A percentile compares a stretch with the other conserved stretches of the same genome.
Evolutionary conservation across 805 yeast species (phyloP).

Genomic region (Cyberlindnera euphorbiae): DNA sequence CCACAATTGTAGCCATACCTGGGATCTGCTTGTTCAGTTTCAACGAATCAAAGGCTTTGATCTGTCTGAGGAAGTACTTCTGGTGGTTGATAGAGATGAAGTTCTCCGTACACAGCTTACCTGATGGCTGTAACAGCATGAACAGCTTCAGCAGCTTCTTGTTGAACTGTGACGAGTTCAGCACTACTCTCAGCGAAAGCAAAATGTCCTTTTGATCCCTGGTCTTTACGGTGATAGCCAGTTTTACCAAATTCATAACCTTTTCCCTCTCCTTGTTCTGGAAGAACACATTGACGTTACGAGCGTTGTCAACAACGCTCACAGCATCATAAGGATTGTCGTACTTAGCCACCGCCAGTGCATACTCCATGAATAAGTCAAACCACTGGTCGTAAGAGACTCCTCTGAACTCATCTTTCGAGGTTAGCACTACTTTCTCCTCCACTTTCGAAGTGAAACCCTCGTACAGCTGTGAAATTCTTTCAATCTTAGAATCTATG

Average conservation of each 20-base stretch:
- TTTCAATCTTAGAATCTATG: constrained; percentile 66
- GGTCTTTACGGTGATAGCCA: constrained; percentile 50
- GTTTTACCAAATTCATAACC: constrained; percentile 56
- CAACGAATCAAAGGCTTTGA: constrained; percentile 81
- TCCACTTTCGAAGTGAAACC: constrained; percentile 40
- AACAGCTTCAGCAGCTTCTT: constrained; percentile 63
- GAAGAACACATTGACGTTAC: constrained; percentile 71
- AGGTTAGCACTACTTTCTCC: constrained; percentile 40
- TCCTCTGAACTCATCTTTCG: constrained; percentile 66
- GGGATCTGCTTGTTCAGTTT: constrained; percentile 47
- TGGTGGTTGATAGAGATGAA: constrained; percentile 81
- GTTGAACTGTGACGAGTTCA: constrained; percentile 72
- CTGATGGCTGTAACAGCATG: constrained; percentile 60
- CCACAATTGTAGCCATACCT: constrained; percentile 76
- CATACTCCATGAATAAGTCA: constrained; percentile 72
- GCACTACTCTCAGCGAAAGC: constrained; percentile 54
- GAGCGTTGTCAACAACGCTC: constrained; percentile 68
- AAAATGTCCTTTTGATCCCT: constrained; percentile 52
- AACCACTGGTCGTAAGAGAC: constrained; percentile 80
- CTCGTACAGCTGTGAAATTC: constrained; percentile 62
- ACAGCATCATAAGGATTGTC: constrained; percentile 60
- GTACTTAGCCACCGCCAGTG: constrained; percentile 59
- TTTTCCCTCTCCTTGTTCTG: constrained; percentile 58
- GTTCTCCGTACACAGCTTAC: constrained; percentile 50
- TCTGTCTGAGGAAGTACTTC: constrained; percentile 82